These are phyloP conservation scores for Pythium chondricola DNA, from an alignment of 352 stramenopile genomes.

Conservation along the genomic window DNA sequence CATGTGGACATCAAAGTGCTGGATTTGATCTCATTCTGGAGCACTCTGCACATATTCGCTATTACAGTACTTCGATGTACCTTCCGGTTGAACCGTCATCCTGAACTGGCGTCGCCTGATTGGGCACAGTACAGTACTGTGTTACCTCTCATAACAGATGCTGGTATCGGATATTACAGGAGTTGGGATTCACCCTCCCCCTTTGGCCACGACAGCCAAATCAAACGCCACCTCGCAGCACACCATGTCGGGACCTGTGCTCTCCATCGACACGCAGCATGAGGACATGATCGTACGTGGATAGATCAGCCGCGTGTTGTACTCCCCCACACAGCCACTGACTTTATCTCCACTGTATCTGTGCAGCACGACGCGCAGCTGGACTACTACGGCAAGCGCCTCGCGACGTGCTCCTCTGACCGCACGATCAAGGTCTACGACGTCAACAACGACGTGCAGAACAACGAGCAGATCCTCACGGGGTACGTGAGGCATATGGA, in stretches of 20 bases:
- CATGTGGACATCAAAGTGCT: no score
- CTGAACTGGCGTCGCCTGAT: conserved; percentile 27
- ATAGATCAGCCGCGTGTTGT: no score
- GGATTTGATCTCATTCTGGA: no score
- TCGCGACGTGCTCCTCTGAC: conserved; percentile 98
- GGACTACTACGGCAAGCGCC: conserved; percentile 99
- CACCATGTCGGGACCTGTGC: conserved; percentile 77
- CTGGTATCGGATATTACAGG: conserved; percentile 5
- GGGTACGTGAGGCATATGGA: no score
- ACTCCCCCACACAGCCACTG: no score
- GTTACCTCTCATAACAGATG: conserved; percentile 3
- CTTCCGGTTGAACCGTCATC: neutral
- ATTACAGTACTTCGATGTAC: no score
- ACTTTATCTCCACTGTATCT: conserved; percentile 27
- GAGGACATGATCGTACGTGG: conserved; percentile 94
- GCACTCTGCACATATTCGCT: no score
- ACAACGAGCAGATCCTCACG: conserved; percentile 84
- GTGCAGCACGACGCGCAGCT: conserved; percentile 95
- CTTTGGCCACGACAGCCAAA: conserved; percentile 20
- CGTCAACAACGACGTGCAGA: conserved; percentile 87
- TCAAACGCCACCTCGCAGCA: neutral
- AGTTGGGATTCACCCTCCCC: conserved; percentile 6
- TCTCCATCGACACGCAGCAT: conserved; percentile 96
- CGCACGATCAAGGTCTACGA: conserved; percentile 97
- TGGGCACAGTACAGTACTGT: conserved; percentile 11